phyloP scores from a whole-genome alignment of 176 grass and related monocot species.

The Carex myosuroides region DNA sequence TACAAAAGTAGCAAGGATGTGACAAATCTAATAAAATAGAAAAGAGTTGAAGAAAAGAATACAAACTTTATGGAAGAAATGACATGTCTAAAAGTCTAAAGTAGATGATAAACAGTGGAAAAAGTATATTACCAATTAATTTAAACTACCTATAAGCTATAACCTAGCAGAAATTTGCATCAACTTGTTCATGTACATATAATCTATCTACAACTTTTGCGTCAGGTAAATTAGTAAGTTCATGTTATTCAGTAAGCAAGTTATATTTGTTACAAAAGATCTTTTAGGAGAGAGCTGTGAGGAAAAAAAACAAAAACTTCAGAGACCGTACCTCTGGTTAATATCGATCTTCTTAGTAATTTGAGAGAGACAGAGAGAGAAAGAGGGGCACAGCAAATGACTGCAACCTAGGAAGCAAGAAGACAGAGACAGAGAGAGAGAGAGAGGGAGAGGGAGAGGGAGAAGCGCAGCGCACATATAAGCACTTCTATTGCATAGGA shows the following conservation, averaged over 20 bases:
- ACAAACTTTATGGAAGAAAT: constrained; percentile 8
- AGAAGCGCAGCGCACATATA: not conserved
- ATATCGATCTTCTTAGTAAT: not conserved
- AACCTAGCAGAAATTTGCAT: not conserved
- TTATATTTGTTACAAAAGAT: not conserved
- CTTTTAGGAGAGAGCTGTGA: not conserved
- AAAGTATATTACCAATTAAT: not conserved
- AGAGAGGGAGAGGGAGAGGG: not conserved
- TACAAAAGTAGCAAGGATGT: constrained; percentile 14
- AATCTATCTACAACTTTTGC: not conserved
- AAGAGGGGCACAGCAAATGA: not conserved
- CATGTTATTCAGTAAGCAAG: not conserved
- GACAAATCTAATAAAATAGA: constrained; percentile 14
- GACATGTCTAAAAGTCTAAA: constrained; percentile 10
- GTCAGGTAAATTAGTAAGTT: not conserved
- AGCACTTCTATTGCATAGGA: not conserved
- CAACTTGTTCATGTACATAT: not conserved
- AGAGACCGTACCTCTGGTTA: not conserved
- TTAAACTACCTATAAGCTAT: not conserved
- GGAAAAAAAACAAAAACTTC: not conserved
- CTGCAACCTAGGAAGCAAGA: not conserved
- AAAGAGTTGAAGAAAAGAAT: constrained; percentile 4
- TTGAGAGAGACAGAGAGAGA: not conserved
- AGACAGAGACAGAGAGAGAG: not conserved
- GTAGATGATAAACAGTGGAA: not conserved